phyloP scores from a whole-genome alignment of 345 rosid species.

The Populus pruinosa region DNA sequence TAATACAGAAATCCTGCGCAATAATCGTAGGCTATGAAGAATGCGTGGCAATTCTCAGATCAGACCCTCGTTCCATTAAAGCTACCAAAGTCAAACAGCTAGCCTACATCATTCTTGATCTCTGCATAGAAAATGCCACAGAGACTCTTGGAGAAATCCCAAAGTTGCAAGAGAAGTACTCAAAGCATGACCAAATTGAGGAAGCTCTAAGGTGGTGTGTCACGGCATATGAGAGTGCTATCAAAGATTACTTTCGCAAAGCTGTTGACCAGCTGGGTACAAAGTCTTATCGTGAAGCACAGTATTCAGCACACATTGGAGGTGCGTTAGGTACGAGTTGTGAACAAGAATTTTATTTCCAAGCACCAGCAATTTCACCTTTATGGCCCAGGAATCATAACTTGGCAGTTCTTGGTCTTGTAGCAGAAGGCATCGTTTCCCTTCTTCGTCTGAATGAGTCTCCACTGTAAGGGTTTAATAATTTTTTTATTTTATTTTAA shows the following conservation, averaged over 20 bases:
- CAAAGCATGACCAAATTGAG: neutral
- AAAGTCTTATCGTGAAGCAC: neutral
- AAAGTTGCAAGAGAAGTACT: neutral
- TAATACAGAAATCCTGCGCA: constrained; percentile 1
- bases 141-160: neutral
- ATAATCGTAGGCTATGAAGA: neutral
- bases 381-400: constrained; percentile 1
- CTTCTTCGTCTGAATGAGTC: constrained; percentile 4
- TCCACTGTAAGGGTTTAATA: neutral
- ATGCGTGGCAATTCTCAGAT: neutral
- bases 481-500: no score
- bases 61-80: neutral
- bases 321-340: constrained; percentile 3
- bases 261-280: neutral
- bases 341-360: constrained; percentile 6
- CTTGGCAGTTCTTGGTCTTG: constrained; percentile 1
- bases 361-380: neutral
- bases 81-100: neutral
- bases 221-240: neutral
- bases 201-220: neutral
- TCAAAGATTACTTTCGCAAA: neutral
- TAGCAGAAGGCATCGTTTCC: constrained; percentile 5
- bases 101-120: constrained; percentile 6
- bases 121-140: constrained; percentile 1
- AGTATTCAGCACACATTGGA: constrained; percentile 2